Percentiles rank a stretch among this genome's conserved stretches.
Conservation (phyloP, 306 rosid species). For the Malus asiatica region DNA sequence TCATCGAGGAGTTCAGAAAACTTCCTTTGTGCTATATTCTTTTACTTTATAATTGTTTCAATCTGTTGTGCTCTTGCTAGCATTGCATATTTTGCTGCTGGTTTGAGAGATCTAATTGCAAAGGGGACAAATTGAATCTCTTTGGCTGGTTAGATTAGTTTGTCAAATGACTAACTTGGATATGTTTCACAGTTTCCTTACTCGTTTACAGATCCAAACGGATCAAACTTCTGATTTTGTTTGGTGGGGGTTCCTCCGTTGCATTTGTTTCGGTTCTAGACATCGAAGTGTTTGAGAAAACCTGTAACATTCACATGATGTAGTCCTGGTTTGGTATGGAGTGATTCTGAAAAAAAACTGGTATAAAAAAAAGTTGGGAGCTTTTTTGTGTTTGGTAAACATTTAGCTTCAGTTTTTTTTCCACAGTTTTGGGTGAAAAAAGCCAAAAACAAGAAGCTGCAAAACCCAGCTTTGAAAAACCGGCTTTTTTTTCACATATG, state of each 20-base stretch:
- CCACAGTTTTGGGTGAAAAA: too few relatives aligned
- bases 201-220: constrained; percentile 33
- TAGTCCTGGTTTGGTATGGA: too few relatives aligned
- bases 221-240: constrained; percentile 29
- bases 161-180: constrained; percentile 44
- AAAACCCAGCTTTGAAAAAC: too few relatives aligned
- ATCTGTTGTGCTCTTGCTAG: constrained; percentile 34
- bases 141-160: constrained; percentile 27
- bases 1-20: too few relatives aligned
- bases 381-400: too few relatives aligned
- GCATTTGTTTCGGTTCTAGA: constrained; percentile 32
- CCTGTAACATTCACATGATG: constrained; percentile 21
- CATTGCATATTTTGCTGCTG: constrained; percentile 28
- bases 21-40: too few relatives aligned
- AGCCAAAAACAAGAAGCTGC: too few relatives aligned
- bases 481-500: too few relatives aligned
- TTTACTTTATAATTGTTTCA: constrained; percentile 16
- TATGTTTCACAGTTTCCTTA: constrained; percentile 42
- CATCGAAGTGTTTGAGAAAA: constrained; percentile 26
- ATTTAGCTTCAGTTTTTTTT: too few relatives aligned
- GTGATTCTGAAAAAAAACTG: too few relatives aligned
- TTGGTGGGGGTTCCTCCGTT: constrained; percentile 50
- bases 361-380: too few relatives aligned
- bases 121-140: background rate
- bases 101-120: constrained; percentile 32